Percentiles rank a stretch among this genome's conserved stretches.
These are phyloP conservation scores for Calocybe cyanea DNA, from an alignment of 768 basidiomycete genomes.

Conservation along the genomic window DNA sequence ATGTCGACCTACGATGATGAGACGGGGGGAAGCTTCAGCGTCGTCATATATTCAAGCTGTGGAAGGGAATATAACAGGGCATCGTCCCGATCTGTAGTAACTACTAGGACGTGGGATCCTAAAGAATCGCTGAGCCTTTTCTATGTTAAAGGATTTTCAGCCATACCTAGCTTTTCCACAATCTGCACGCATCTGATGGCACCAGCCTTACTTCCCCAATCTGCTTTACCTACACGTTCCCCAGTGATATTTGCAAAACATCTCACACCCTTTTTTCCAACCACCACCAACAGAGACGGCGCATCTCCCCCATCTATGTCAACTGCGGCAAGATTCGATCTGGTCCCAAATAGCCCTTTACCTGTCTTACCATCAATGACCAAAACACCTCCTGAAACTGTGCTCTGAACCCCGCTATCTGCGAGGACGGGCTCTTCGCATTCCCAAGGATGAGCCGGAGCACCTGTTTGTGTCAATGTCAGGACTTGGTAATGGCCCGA, in stretches of 20 bases:
- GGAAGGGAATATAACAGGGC: slow-evolving; percentile 62
- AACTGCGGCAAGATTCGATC: slow-evolving; percentile 37
- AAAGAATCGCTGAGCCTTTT: background rate
- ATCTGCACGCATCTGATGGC: slow-evolving; percentile 47
- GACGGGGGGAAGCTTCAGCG: slow-evolving; percentile 31
- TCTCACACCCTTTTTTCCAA: slow-evolving; percentile 57
- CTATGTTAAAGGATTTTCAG: background rate
- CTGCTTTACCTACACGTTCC: slow-evolving; percentile 60
- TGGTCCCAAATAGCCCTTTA: slow-evolving; percentile 36
- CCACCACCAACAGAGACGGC: slow-evolving; percentile 41
- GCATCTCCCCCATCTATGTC: slow-evolving; percentile 18
- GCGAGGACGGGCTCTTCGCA: slow-evolving; percentile 28
- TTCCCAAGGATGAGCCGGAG: slow-evolving; percentile 32
- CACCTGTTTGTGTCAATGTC: slow-evolving; percentile 38
- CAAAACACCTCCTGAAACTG: slow-evolving; percentile 45
- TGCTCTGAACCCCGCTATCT: slow-evolving; percentile 37
- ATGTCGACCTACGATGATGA: slow-evolving; percentile 28
- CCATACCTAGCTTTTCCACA: slow-evolving; percentile 59
- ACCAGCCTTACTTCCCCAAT: slow-evolving; percentile 56
- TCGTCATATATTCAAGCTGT: slow-evolving; percentile 52
- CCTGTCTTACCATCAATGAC: slow-evolving; percentile 57
- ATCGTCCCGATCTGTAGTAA: slow-evolving; percentile 48
- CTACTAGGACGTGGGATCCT: slow-evolving; percentile 54
- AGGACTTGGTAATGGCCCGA: slow-evolving; percentile 62
- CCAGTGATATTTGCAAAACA: slow-evolving; percentile 58